Base-by-base conservation (phyloP, 345 rosid genomes). In the Bruguiera parviflora region DNA sequence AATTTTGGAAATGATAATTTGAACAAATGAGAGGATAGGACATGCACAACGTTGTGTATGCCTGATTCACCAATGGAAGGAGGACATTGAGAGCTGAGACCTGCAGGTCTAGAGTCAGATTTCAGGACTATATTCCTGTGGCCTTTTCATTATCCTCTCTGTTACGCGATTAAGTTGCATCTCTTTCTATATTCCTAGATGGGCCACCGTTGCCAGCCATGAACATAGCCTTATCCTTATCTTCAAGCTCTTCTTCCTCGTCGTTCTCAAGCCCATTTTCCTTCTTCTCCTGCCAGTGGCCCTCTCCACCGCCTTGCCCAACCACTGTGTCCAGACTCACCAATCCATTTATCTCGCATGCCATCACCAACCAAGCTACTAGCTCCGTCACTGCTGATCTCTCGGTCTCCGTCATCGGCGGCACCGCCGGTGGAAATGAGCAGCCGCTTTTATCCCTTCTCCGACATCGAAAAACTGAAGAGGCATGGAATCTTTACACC, bases 401-500 rank as follows among this genome's bases (percentile, higher is more conserved):
- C 66, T 64, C 80, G 5, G 18, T 13, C 25, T 65, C 74, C 58
- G 8, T 74, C 72, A 0, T 79, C 68, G 0, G 71, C 53, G 31
- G 32, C 39, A 28, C 39, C 73, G 69, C 78, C 9, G 58, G 58
- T 18, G 65, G 49, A 59, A 61, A 77, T 61, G 98, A 94, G 71
- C 89, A 81, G 53, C 71, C 82, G n/a, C 91, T 94, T 43, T 67
- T 91, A 5, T 70, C 70, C 15, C 97, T 91, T 71, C 98, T 94
- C 57, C 95, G 95, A 35, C 88, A 80, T 58, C 61, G 95, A 52
- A 82, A 64, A 77, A 94, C 97, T 27, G 91, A 88, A 13, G 91
- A 85, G 55, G 98, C 98, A 20, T 94, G 98, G 98, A 67, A 61
- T 32, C 61, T 73, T n/a, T 94, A 94, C 75, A 69, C 82, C 5